These are phyloP conservation scores for Odontarrhena argentea DNA, from an alignment of 345 rosid genomes.

Conservation along the genomic window DNA sequence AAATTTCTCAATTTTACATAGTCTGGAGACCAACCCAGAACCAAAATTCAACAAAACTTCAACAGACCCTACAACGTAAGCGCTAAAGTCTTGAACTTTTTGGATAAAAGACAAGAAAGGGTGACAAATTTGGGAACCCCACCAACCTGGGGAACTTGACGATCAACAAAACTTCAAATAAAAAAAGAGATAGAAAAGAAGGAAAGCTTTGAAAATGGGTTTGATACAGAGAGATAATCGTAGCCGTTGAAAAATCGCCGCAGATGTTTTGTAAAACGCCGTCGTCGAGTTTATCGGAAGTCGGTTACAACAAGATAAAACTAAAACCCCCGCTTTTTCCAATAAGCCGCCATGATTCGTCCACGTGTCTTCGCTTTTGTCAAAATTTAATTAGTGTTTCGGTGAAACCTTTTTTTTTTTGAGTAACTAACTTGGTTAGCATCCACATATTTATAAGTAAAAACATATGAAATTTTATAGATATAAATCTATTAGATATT, in stretches of 20 bases:
- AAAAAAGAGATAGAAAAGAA: slow-evolving; percentile 11
- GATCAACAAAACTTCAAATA: background rate
- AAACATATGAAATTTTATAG: too few relatives aligned
- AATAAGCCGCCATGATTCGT: slow-evolving; percentile 14
- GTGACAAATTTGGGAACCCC: slow-evolving; percentile 18
- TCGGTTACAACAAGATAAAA: slow-evolving; percentile 18
- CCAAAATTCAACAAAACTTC: slow-evolving; percentile 25
- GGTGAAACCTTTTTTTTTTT: too few relatives aligned
- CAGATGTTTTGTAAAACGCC: slow-evolving; percentile 23
- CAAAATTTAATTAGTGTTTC: too few relatives aligned
- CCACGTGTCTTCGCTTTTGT: slow-evolving; percentile 28
- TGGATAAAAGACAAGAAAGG: background rate
- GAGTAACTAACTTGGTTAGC: too few relatives aligned
- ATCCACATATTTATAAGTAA: too few relatives aligned
- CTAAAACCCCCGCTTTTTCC: slow-evolving; percentile 32
- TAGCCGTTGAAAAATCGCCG: slow-evolving; percentile 41
- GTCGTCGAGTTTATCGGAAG: slow-evolving; percentile 33
- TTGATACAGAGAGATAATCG: slow-evolving; percentile 29
- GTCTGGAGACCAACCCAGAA: slow-evolving; percentile 29
- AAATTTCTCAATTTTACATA: background rate
- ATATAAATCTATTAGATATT: too few relatives aligned
- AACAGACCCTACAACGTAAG: slow-evolving; percentile 1
- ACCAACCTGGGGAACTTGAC: slow-evolving; percentile 28
- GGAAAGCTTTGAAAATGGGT: slow-evolving; percentile 34
- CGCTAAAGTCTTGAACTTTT: background rate